Evolutionary conservation across 2,329 filamentous ascomycete genomes (phyloP), one percentile per base, ranked within the genome.

Genomic region (Curvularia hawaiiensis): DNA sequence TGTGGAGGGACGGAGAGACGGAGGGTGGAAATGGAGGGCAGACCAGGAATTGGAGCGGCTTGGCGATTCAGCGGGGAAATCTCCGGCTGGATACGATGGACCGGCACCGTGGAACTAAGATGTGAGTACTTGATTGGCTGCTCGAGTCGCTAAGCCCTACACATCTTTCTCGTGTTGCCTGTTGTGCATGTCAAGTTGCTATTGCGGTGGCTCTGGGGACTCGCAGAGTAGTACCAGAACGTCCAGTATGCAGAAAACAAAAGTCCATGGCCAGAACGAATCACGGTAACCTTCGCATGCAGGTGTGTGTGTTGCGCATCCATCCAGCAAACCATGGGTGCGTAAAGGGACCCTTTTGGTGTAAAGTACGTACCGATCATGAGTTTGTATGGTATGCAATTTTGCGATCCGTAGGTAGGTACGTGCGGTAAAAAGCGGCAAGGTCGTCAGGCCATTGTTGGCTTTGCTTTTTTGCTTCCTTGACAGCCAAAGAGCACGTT

Each of bases 11-110:
- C 9, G 47, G 46, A 26, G 22, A 18, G 6, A 6, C 9, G 24
- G 24, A 28, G 24, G 22, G 24, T 49, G 46, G 28, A 33, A 47
- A 47, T 28, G 28, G 31, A 43, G 40, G 22, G 16, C 22, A 20
- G 10, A 12, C 47, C 24, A 40, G 20, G n/a, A 24, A 40, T 28
- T 50, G 31, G 22, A 50, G 40, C 47, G 16, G 7, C 47, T 50
- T 40, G 47, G 47, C 33, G 47, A 50, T 40, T 26, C 8, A n/a
- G 47, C 33, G 47, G 47, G 33, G 47, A 50, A 50, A 40, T 50
- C 47, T 40, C 47, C 33, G 33, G 47, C 33, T 24, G 24, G 22
- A 28, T 40, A 24, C 35, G 47, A 50, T 50, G 35, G 33, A 28
- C 33, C 35, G 30, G 24, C 26, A 10, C 18, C 18, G 33, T 39